phyloP scores from a whole-genome alignment of 2,329 filamentous ascomycete species.

The Ophiostoma himal-ulmi region DNA sequence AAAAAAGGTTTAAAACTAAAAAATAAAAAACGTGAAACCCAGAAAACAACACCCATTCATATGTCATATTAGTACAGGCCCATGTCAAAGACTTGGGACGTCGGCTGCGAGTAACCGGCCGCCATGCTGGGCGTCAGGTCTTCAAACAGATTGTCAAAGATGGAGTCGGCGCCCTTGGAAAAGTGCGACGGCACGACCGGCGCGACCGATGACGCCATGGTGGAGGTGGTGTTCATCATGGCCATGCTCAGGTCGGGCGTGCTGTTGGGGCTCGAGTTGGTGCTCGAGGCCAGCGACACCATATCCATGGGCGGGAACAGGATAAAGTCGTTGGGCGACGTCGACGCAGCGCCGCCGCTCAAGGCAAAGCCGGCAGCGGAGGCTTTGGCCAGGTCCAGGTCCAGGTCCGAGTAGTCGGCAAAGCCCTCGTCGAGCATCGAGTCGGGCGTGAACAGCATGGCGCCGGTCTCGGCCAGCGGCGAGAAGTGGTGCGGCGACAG shows the following conservation, averaged over 20 bases:
- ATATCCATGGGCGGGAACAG: conserved; percentile 49
- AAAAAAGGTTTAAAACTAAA: neutral
- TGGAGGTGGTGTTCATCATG: neutral
- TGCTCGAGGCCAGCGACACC: conserved; percentile 7
- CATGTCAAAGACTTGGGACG: conserved; percentile 44
- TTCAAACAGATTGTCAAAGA: conserved; percentile 44
- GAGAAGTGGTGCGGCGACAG: conserved; percentile 47
- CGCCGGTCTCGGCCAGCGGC: conserved; percentile 57
- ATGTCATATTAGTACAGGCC: conserved; percentile 36
- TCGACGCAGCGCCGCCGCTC: neutral
- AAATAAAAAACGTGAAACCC: neutral
- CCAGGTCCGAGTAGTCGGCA: conserved; percentile 42
- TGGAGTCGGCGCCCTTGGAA: neutral
- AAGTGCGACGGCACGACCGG: conserved; percentile 18
- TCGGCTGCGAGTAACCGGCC: conserved; percentile 47
- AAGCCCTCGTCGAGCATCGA: conserved; percentile 59
- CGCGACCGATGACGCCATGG: neutral
- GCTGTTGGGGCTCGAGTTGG: neutral
- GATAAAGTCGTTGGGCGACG: conserved; percentile 55
- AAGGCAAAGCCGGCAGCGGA: conserved; percentile 26
- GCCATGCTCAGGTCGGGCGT: neutral
- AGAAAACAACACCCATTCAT: neutral
- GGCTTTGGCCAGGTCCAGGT: conserved; percentile 36
- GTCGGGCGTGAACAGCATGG: conserved; percentile 63
- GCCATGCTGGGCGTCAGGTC: conserved; percentile 45